Conservation (phyloP, 495 filamentous ascomycete genomes). For the Podospora appendiculata region DNA sequence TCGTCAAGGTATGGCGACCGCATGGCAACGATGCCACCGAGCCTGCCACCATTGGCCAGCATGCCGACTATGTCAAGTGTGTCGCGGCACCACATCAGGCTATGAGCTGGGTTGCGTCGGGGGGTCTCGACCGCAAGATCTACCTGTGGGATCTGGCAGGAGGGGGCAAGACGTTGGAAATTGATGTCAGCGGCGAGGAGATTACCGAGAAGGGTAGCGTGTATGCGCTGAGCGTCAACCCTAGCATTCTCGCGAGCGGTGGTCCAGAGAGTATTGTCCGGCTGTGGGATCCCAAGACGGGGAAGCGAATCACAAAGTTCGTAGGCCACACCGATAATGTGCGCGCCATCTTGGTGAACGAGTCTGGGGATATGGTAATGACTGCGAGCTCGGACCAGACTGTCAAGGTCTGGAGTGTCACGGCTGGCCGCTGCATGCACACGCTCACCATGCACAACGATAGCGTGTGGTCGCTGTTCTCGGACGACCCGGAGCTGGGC, state of each 20-base stretch:
- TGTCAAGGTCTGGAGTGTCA: conserved; percentile 94
- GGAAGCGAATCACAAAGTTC: conserved; percentile 89
- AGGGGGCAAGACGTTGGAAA: conserved; percentile 73
- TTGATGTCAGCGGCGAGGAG: conserved; percentile 73
- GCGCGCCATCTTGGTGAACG: conserved; percentile 80
- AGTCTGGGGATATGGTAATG: conserved; percentile 83
- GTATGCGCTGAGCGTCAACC: conserved; percentile 75
- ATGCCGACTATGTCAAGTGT: conserved; percentile 94
- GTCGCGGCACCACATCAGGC: conserved; percentile 65
- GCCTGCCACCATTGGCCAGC: conserved; percentile 81
- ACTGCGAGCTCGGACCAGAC: conserved; percentile 95
- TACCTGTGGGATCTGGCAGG: conserved; percentile 89
- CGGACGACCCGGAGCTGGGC: conserved; percentile 73
- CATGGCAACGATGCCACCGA: conserved; percentile 56
- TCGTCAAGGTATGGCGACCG: conserved; percentile 93
- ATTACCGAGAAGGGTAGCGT: conserved; percentile 85
- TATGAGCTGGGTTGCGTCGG: conserved; percentile 90
- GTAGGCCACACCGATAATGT: conserved; percentile 98
- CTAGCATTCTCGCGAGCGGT: conserved; percentile 75
- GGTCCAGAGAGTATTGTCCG: conserved; percentile 91
- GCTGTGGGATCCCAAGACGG: conserved; percentile 86
- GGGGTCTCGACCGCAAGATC: conserved; percentile 87
- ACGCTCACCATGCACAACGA: conserved; percentile 98
- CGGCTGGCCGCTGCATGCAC: conserved; percentile 90
- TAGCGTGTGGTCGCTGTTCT: conserved; percentile 94